Percentiles rank a stretch among this genome's conserved stretches.
Evolutionary conservation across 768 basidiomycete species (phyloP).

Genomic region (Pilatotrama ljubarskyi): DNA sequence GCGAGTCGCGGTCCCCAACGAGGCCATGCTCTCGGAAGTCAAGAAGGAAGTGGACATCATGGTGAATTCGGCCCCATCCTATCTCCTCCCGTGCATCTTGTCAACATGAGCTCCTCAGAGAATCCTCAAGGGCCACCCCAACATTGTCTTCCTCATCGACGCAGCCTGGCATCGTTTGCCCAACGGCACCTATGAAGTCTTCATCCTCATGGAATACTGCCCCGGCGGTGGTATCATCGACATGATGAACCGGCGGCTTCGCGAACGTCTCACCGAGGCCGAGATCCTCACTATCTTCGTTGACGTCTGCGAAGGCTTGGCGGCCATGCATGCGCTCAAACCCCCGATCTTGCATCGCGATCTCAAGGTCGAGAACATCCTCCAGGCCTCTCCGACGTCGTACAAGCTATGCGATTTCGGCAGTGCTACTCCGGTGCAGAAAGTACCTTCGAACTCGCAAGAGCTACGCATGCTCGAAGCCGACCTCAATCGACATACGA

Average conservation of each 20-base stretch:
- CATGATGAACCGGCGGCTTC: constrained; percentile 96
- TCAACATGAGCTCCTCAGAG: constrained; percentile 52
- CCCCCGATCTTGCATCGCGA: constrained; percentile 94
- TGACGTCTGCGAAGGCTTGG: constrained; percentile 96
- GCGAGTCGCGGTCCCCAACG: constrained; percentile 89
- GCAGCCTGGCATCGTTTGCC: constrained; percentile 87
- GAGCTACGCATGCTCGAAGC: constrained; percentile 88
- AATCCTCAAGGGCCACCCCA: constrained; percentile 88
- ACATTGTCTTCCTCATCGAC: constrained; percentile 95
- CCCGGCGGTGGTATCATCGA: constrained; percentile 99
- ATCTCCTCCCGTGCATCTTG: constrained; percentile 8
- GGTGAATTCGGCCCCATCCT: constrained; percentile 52
- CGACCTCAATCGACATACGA: constrained; percentile 93
- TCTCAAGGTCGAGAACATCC: constrained; percentile 98
- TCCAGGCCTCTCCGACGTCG: constrained; percentile 78
- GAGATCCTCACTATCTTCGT: constrained; percentile 98
- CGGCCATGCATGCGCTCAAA: constrained; percentile 91
- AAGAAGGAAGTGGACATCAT: constrained; percentile 99
- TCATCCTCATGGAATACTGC: constrained; percentile 99
- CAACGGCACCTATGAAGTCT: constrained; percentile 88
- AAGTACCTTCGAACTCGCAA: constrained; percentile 73
- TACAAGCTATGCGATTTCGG: constrained; percentile 99
- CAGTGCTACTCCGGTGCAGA: constrained; percentile 77
- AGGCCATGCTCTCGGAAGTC: constrained; percentile 88
- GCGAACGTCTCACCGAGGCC: constrained; percentile 91